Evolutionary conservation across 257 asterid genomes (phyloP).

Genomic region (Echites panduratus): DNA sequence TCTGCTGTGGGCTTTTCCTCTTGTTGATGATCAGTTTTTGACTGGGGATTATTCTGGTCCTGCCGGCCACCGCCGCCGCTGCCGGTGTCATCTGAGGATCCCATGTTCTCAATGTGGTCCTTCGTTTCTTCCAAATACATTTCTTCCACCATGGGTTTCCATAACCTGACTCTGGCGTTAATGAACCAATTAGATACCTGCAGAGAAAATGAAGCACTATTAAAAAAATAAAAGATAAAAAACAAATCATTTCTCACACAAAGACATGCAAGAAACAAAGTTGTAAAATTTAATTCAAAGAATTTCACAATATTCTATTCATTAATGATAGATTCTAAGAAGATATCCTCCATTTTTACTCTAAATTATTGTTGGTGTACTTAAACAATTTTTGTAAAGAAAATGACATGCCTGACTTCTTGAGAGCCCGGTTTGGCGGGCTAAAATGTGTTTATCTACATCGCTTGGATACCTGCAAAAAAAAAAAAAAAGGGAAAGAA

Average conservation of each 20-base stretch:
- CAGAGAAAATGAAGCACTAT: neutral
- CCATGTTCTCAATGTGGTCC: slow-evolving; percentile 37
- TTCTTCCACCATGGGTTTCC: slow-evolving; percentile 99
- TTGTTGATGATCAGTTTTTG: slow-evolving; percentile 2
- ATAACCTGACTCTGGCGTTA: slow-evolving; percentile 86
- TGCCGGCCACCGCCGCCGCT: too few relatives aligned
- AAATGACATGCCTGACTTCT: slow-evolving; percentile 86
- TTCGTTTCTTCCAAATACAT: slow-evolving; percentile 84
- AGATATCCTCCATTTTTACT: slow-evolving; percentile 27
- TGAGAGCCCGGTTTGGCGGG: slow-evolving; percentile 97
- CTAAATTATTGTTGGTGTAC: slow-evolving; percentile 21
- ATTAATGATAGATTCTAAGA: slow-evolving; percentile 20
- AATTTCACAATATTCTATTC: neutral
- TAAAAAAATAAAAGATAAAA: neutral
- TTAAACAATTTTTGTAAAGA: slow-evolving; percentile 19
- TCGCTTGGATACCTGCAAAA: slow-evolving; percentile 93
- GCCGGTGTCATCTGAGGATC: too few relatives aligned
- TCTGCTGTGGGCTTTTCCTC: slow-evolving; percentile 68
- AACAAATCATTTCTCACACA: neutral
- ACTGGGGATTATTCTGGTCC: slow-evolving; percentile 20
- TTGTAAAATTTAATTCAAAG: neutral
- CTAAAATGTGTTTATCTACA: slow-evolving; percentile 89
- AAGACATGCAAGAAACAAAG: slow-evolving; percentile 19
- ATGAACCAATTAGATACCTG: slow-evolving; percentile 98
- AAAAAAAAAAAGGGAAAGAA: too few relatives aligned